Conservation (phyloP, 73 alveolate genomes). For the Paraurostyla sp. region DNA sequence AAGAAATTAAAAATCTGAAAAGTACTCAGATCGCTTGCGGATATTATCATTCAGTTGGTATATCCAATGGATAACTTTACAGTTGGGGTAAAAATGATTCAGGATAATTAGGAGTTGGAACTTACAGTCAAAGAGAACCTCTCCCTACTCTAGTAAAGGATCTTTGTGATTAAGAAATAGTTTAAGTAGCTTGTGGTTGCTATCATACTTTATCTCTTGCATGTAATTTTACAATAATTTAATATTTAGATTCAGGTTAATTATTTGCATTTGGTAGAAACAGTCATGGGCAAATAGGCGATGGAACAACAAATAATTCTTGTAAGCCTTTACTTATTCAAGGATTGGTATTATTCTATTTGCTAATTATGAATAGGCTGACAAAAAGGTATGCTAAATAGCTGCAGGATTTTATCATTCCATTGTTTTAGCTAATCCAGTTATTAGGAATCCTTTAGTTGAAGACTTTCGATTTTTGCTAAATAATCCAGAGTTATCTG, state of each 20-base stretch:
- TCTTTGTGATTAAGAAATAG: constrained; percentile 84
- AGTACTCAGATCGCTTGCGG: constrained; percentile 86
- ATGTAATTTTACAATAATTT: not conserved
- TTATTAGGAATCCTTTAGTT: constrained; percentile 55
- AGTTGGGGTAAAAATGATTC: constrained; percentile 94
- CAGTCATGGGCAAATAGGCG: constrained; percentile 79
- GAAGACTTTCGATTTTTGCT: constrained; percentile 53
- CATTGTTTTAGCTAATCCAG: constrained; percentile 65
- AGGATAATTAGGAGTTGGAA: constrained; percentile 94
- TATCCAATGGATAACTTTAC: constrained; percentile 82
- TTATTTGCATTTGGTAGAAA: constrained; percentile 76
- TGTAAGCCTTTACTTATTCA: constrained; percentile 63
- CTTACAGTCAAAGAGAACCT: constrained; percentile 54
- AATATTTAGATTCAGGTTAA: constrained; percentile 45
- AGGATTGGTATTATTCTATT: not conserved
- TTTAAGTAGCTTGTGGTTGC: constrained; percentile 93
- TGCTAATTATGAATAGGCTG: not conserved
- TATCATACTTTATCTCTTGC: constrained; percentile 94
- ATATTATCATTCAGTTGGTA: constrained; percentile 82
- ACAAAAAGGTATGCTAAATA: constrained; percentile 70
- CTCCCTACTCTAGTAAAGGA: constrained; percentile 71
- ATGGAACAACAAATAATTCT: constrained; percentile 67
- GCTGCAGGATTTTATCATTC: constrained; percentile 85
- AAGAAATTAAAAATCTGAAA: constrained; percentile 39
- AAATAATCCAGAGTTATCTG: constrained; percentile 67